Conservation (phyloP, 2,329 filamentous ascomycete genomes). For the Cordyceps fumosorosea region DNA sequence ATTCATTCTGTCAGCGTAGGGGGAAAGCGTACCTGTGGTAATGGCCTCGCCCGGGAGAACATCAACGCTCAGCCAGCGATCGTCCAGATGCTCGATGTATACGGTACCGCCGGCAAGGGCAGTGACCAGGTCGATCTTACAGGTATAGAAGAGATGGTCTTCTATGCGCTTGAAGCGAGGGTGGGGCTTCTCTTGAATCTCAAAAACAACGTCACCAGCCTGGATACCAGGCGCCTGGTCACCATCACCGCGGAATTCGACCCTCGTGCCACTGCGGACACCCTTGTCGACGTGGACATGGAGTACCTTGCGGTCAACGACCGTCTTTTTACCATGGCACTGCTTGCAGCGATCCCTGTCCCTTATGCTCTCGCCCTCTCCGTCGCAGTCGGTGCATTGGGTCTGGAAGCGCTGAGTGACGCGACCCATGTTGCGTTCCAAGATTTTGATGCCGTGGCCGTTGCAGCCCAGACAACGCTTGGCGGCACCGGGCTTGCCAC, state of each 20-base stretch:
- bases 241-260: conserved; percentile 94
- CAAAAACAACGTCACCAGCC: conserved; percentile 93
- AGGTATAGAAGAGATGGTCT: conserved; percentile 91
- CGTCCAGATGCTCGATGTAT: conserved; percentile 92
- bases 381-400: conserved; percentile 95
- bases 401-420: conserved; percentile 99
- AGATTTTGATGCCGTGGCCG: conserved; percentile 96
- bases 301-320: conserved; percentile 94
- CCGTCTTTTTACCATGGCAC: conserved; percentile 95
- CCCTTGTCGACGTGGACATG: conserved; percentile 97
- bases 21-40: conserved; percentile 63
- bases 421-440: conserved; percentile 99
- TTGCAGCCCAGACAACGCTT: conserved; percentile 88
- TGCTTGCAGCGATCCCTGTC: conserved; percentile 97
- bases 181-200: conserved; percentile 99
- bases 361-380: conserved; percentile 92
- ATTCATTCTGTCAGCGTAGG: neutral
- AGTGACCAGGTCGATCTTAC: conserved; percentile 91
- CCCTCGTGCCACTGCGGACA: conserved; percentile 88
- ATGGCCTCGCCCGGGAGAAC: conserved; percentile 94
- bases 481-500: conserved; percentile 96
- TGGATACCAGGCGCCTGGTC: conserved; percentile 91
- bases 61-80: conserved; percentile 90
- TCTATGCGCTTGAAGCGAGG: conserved; percentile 90
- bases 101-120: conserved; percentile 87